A percentile compares a stretch with the other conserved stretches of the same genome.
Evolutionary conservation across 2,329 filamentous ascomycete genomes (phyloP).

Genomic region (Hymenoscyphus albidus): DNA sequence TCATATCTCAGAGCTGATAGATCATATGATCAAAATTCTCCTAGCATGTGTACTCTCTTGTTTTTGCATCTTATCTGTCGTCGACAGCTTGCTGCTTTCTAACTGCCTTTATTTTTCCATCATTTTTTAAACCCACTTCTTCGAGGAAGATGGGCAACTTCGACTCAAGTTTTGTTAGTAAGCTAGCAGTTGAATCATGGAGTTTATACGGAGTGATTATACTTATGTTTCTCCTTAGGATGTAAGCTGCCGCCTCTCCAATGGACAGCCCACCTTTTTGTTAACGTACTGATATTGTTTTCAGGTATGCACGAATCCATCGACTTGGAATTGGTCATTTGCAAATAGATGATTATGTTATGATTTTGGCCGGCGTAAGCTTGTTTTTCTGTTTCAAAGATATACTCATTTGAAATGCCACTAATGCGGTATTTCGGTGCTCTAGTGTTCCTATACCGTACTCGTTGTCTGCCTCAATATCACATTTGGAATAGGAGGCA

Average conservation of each 20-base stretch:
- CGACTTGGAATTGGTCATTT: conserved; percentile 21
- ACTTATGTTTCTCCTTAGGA: conserved; percentile 22
- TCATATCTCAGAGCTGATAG: neutral
- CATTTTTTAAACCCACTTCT: neutral
- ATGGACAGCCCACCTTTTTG: neutral
- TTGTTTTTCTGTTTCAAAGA: neutral
- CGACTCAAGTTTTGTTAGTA: conserved; percentile 2
- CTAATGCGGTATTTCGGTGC: neutral
- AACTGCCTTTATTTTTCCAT: neutral
- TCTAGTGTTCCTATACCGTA: conserved; percentile 38
- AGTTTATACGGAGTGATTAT: conserved; percentile 24
- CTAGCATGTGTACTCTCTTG: neutral
- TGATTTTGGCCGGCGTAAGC: conserved; percentile 15
- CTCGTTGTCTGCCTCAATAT: conserved; percentile 41
- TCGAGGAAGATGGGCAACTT: neutral
- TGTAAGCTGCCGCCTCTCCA: conserved; percentile 11
- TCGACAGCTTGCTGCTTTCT: neutral
- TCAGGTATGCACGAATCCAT: conserved; percentile 25
- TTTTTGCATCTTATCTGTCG: neutral
- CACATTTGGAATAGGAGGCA: conserved; percentile 40
- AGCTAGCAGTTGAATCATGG: conserved; percentile 20
- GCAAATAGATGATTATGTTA: conserved; percentile 25
- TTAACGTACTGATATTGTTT: neutral
- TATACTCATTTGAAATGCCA: neutral
- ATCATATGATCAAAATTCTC: neutral